phyloP scores from a whole-genome alignment of 768 basidiomycete species.

The Suillus hirtellus region DNA sequence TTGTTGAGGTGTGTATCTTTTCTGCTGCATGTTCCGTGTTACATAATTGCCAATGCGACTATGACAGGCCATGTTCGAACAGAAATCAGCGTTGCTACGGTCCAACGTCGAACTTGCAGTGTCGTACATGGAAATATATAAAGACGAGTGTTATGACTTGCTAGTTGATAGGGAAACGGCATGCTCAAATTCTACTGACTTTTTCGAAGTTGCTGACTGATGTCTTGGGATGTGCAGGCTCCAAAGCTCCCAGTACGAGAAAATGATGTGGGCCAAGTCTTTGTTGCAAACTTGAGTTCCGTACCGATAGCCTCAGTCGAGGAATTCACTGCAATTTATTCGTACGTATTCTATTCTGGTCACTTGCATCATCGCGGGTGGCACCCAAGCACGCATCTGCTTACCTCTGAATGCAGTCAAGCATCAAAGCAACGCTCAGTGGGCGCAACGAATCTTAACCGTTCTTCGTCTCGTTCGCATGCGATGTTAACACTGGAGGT shows the following conservation, averaged over 20 bases:
- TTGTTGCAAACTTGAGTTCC: conserved; percentile 52
- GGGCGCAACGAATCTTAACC: conserved; percentile 84
- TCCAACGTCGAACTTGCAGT: conserved; percentile 51
- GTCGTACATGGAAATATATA: conserved; percentile 90
- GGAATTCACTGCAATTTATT: conserved; percentile 51
- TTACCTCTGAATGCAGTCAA: conserved; percentile 41
- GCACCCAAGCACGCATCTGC: conserved; percentile 4
- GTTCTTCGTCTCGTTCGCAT: conserved; percentile 84
- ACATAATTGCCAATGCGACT: conserved; percentile 4
- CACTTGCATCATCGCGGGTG: neutral
- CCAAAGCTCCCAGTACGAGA: conserved; percentile 58
- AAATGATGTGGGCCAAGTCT: conserved; percentile 51
- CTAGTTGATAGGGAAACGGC: conserved; percentile 72
- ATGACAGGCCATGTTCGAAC: conserved; percentile 57
- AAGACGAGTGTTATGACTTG: conserved; percentile 88
- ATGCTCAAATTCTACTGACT: conserved; percentile 23
- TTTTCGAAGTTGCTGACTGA: neutral
- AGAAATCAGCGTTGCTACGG: conserved; percentile 39
- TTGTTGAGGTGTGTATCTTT: conserved; percentile 56
- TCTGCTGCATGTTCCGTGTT: neutral
- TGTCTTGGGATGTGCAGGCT: conserved; percentile 33
- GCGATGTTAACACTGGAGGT: conserved; percentile 80
- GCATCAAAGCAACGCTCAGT: conserved; percentile 80
- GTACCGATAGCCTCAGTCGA: conserved; percentile 38
- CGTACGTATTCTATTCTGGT: conserved; percentile 33